Base-by-base conservation (phyloP, 2,329 filamentous ascomycete genomes). In the Metarhizium robertsii region DNA sequence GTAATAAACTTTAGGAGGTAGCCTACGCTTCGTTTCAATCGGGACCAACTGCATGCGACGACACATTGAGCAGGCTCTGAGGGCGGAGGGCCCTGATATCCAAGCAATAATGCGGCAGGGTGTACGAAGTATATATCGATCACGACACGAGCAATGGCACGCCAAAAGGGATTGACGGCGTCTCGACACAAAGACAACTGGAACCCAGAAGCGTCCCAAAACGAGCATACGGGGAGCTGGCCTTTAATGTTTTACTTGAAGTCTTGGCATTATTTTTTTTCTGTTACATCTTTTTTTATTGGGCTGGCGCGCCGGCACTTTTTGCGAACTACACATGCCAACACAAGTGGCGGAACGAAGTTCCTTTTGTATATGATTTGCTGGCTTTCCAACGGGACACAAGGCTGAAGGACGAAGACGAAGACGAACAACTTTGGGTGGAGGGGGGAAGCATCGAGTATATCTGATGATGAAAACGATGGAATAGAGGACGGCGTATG, bases 1-100 rank as follows among this genome's bases (percentile, higher is more conserved):
- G 71, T 79, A 40, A 79, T 79, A 57, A 77, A 76, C 62, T 79
- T 79, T 58, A 71, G 75, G 62, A 70, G 69, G 69, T 74, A 62
- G 62, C 45, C 34, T 29, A 50, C n/a, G 34, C 51, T 43, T 30
- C 10, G 46, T 8, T 43, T 36, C 13, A 16, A 16, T 4, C 11
- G 32, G 55, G 13, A 16, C 29, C n/a, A 5, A n/a, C 11, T 45
- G 5, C 43, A 40, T 34, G 42, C 30, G 32, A 42, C 43, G 36
- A 52, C 50, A 30, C 11, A 51, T 42, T 47, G 48, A 49, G 48
- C 55, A 49, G 55, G 52, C 34, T 36, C 55, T 54, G 48, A 30
- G 10, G n/a, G 25, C 34, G 18, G 4, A 4, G n/a, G n/a, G n/a
- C 6, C n/a, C 42, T 20, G n/a, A 45, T 48, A 29, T 30, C 25